Base-by-base conservation (phyloP, 495 filamentous ascomycete species). In the Articulospora tetracladia region DNA sequence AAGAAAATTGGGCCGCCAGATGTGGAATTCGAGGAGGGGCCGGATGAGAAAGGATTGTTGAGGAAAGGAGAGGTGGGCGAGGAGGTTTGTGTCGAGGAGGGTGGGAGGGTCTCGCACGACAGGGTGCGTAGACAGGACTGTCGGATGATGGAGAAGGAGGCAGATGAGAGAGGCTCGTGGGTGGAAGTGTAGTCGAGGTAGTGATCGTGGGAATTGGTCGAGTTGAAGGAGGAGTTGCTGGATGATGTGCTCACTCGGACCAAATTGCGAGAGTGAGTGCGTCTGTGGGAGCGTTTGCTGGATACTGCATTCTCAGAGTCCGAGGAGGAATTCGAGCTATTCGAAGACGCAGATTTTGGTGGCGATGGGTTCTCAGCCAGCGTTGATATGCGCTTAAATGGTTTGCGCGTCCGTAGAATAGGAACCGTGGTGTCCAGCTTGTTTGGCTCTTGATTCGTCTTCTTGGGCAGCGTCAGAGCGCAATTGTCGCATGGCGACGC, bases 121-220 rank as follows among this genome's bases (percentile, higher is more conserved):
- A 97, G 79, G 0, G 93, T 92, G 57, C 92, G 89, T 62, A 97
- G 83, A 58, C 88, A 93, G 7, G 91, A 91, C 51, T 89, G 86
- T 49, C 93, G 89, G 28, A 97, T 81, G 25, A 93, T 83, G 20
- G 92, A 88, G 70, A 91, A 96, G n/a, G 88, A 87, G 3, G 77
- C 74, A 13, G 89, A 81, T n/a, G 85, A 81, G 0, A 87, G 76
- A 7, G 93, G 90, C 27, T 90, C 89, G 63, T 90, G 87, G 1
- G 89, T 91, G 1, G 93, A 93, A 36, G 92, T 86, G 69, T 94
- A 97, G 69, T 91, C 91, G 36, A 95, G 74, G 41, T 86, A 88
- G 67, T 97, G 93, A 1, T 84, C 86, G 67, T 97, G 93, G 25
- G 76, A 69, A 59, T 65, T 72, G 15, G 66, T 61, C 23, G 68